Conservation (phyloP, 306 rosid genomes). For the Vigna mungo region DNA sequence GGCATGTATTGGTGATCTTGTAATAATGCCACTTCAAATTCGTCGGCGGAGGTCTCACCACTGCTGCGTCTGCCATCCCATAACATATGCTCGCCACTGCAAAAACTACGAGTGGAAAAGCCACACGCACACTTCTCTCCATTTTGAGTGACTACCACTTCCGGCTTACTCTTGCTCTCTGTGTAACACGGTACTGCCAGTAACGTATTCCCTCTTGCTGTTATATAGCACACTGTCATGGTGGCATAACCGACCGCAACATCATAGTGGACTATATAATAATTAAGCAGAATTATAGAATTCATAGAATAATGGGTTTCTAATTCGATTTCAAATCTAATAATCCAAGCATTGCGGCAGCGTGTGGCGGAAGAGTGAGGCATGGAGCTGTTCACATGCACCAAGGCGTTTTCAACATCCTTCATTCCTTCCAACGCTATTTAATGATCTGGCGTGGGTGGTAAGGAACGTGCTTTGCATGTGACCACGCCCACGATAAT, state of each 20-base stretch:
- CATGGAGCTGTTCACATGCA: slow-evolving; percentile 64
- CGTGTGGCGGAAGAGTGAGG: slow-evolving; percentile 52
- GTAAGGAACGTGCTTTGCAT: slow-evolving; percentile 57
- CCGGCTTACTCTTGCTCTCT: slow-evolving; percentile 20
- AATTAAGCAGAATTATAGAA: not conserved
- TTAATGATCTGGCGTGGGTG: slow-evolving; percentile 28
- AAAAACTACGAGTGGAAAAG: slow-evolving; percentile 43
- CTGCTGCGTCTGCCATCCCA: slow-evolving; percentile 39
- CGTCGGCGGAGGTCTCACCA: slow-evolving; percentile 19
- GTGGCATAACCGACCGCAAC: slow-evolving; percentile 44
- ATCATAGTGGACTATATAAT: slow-evolving; percentile 21
- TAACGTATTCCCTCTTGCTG: not conserved
- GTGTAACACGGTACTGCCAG: slow-evolving; percentile 30
- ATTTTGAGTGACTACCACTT: slow-evolving; percentile 41
- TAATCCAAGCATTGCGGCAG: slow-evolving; percentile 50
- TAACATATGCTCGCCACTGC: slow-evolving; percentile 47
- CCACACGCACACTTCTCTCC: slow-evolving; percentile 39
- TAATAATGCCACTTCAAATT: slow-evolving; percentile 74
- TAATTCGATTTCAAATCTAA: slow-evolving; percentile 20
- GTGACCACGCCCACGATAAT: slow-evolving; percentile 46
- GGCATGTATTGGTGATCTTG: slow-evolving; percentile 53
- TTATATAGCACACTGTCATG: slow-evolving; percentile 35
- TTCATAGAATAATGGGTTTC: slow-evolving; percentile 26
- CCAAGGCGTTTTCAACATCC: slow-evolving; percentile 44
- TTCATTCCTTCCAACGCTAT: slow-evolving; percentile 40